Evolutionary conservation across 1,139 yeast species (phyloP).

Genomic region (Yamadazyma taylorii): DNA sequence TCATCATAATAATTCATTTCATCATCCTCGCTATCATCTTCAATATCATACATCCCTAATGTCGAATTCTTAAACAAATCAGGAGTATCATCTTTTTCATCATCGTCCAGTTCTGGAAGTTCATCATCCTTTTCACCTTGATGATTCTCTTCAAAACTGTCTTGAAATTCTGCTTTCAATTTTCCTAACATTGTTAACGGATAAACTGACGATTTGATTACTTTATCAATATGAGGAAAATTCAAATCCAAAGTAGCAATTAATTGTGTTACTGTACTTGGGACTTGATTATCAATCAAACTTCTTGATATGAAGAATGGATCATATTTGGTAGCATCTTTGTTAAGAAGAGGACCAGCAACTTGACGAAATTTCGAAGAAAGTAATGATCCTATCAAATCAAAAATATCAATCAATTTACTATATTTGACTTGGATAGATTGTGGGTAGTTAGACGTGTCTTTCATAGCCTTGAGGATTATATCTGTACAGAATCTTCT

Average conservation of each 20-base stretch:
- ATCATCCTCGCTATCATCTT: conserved; percentile 62
- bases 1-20: conserved; percentile 33
- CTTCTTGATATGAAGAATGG: conserved; percentile 60
- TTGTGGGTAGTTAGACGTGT: conserved; percentile 29
- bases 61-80: conserved; percentile 86
- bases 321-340: conserved; percentile 53
- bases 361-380: conserved; percentile 44
- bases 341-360: conserved; percentile 46
- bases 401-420: conserved; percentile 58
- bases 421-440: conserved; percentile 44
- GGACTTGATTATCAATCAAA: conserved; percentile 65
- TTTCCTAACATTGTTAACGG: conserved; percentile 65
- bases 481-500: conserved; percentile 75
- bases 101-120: conserved; percentile 45
- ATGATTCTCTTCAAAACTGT: conserved; percentile 51
- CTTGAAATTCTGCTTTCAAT: conserved; percentile 58
- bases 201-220: conserved; percentile 57
- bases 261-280: conserved; percentile 54
- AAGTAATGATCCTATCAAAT: conserved; percentile 46
- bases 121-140: conserved; percentile 38
- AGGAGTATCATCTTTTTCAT: conserved; percentile 75
- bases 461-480: conserved; percentile 61
- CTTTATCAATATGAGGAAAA: conserved; percentile 62
- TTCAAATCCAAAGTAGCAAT: conserved; percentile 69
- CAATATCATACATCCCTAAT: conserved; percentile 91